phyloP scores from a whole-genome alignment of 2,329 filamentous ascomycete species.

The Trichoderma lentiforme region DNA sequence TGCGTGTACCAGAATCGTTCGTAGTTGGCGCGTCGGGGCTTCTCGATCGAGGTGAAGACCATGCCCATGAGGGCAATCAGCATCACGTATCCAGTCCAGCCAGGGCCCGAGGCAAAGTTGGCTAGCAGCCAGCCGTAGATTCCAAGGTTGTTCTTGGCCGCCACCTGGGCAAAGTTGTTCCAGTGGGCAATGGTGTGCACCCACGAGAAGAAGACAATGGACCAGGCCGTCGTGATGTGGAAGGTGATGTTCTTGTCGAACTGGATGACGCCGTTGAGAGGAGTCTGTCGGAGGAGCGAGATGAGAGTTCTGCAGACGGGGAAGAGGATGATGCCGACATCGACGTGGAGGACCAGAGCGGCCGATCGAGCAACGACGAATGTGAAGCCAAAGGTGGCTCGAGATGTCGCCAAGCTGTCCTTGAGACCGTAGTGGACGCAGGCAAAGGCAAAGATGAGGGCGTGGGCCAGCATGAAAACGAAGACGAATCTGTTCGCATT shows the following conservation, averaged over 20 bases:
- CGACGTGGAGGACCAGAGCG: slow-evolving; percentile 75
- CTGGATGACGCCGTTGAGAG: slow-evolving; percentile 80
- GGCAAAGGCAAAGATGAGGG: slow-evolving; percentile 74
- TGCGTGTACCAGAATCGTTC: slow-evolving; percentile 91
- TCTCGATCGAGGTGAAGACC: slow-evolving; percentile 73
- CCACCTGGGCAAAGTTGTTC: slow-evolving; percentile 79
- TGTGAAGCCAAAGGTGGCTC: slow-evolving; percentile 69
- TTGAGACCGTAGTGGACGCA: slow-evolving; percentile 78
- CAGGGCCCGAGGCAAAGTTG: slow-evolving; percentile 75
- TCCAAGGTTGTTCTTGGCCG: slow-evolving; percentile 70
- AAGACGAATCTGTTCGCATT: slow-evolving; percentile 61
- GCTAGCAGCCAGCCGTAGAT: slow-evolving; percentile 74
- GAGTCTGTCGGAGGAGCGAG: slow-evolving; percentile 74
- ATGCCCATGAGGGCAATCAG: slow-evolving; percentile 74
- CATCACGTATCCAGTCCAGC: slow-evolving; percentile 87
- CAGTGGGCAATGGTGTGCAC: slow-evolving; percentile 82
- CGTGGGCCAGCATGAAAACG: slow-evolving; percentile 69
- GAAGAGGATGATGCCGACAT: slow-evolving; percentile 74
- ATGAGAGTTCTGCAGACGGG: slow-evolving; percentile 83
- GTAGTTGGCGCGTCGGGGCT: slow-evolving; percentile 75
- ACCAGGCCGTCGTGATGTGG: slow-evolving; percentile 82
- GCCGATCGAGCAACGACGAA: slow-evolving; percentile 74
- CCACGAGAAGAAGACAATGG: slow-evolving; percentile 85
- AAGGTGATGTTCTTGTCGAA: slow-evolving; percentile 90
- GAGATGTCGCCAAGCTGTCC: slow-evolving; percentile 64